A percentile compares a stretch with the other conserved stretches of the same genome.
Conservation (phyloP, 2,329 filamentous ascomycete genomes). For the Verticillium albo-atrum region DNA sequence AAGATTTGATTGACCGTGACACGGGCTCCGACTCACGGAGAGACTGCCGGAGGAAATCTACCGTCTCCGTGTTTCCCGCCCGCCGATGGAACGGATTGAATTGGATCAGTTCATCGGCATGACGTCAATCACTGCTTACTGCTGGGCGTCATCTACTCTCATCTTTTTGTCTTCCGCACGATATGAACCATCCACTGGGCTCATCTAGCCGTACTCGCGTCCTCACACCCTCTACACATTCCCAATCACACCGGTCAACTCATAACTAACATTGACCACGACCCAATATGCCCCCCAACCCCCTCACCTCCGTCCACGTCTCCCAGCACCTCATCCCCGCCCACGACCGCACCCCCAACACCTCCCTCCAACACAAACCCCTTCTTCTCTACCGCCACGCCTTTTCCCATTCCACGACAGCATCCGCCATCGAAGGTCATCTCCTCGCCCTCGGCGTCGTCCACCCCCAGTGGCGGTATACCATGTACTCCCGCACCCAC, state of each 20-base stretch:
- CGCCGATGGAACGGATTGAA: too few species aligned
- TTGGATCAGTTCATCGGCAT: too few species aligned
- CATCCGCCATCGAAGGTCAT: slow-evolving; percentile 51
- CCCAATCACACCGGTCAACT: too few species aligned
- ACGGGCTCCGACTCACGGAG: too few species aligned
- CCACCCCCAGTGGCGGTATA: slow-evolving; percentile 61
- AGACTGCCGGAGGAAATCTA: too few species aligned
- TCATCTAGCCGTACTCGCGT: neutral
- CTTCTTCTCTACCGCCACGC: slow-evolving; percentile 61
- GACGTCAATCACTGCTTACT: too few species aligned
- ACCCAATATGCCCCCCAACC: slow-evolving; percentile 13
- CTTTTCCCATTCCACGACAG: slow-evolving; percentile 39
- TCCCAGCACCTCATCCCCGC: slow-evolving; percentile 55
- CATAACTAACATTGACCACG: too few species aligned
- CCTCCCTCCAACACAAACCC: slow-evolving; percentile 57
- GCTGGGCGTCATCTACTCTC: too few species aligned
- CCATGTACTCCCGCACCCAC: slow-evolving; percentile 63
- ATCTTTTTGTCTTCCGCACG: too few species aligned
- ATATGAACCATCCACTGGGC: neutral
- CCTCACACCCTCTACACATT: too few species aligned
- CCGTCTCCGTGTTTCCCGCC: too few species aligned
- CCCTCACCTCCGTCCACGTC: slow-evolving; percentile 48
- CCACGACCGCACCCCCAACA: slow-evolving; percentile 57
- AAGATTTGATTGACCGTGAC: too few species aligned
- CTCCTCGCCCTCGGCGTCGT: slow-evolving; percentile 50